Evolutionary conservation across 164 flowering plant genomes (phyloP).

Genomic region (Vitis labrusca): DNA sequence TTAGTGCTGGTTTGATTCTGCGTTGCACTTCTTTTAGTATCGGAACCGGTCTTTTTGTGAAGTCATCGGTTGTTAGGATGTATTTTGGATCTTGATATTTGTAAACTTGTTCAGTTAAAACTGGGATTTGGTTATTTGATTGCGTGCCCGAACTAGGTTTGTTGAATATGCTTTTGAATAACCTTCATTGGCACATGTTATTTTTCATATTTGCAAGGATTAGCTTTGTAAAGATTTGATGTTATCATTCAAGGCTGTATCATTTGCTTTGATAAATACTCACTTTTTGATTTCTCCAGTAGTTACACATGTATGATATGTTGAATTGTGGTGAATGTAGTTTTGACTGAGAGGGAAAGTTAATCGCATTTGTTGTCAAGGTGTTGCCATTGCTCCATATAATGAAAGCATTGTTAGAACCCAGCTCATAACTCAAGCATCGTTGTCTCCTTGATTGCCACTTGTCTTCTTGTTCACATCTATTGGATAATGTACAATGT

Average conservation of each 20-base stretch:
- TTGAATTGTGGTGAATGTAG: not conserved
- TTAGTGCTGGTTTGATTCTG: not conserved
- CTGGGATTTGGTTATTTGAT: not conserved
- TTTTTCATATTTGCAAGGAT: too few species aligned
- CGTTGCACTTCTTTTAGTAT: not conserved
- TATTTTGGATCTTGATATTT: constrained; percentile 8
- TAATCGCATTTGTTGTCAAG: not conserved
- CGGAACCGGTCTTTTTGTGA: not conserved
- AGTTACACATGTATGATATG: not conserved
- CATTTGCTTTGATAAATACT: too few species aligned
- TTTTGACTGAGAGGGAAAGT: not conserved
- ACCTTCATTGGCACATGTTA: too few species aligned
- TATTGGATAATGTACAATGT: not conserved
- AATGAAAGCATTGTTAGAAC: not conserved
- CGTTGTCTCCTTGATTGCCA: not conserved
- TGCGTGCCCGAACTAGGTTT: not conserved
- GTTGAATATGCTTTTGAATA: not conserved
- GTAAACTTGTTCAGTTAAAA: not conserved
- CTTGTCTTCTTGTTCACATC: not conserved
- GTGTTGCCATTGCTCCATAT: too few species aligned
- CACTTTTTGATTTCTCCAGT: too few species aligned
- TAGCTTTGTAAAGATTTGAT: too few species aligned
- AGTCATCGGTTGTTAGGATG: not conserved
- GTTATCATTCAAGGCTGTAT: too few species aligned
- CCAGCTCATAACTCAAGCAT: not conserved